phyloP scores from a whole-genome alignment of 306 rosid species.

The Luffa aegyptiaca region DNA sequence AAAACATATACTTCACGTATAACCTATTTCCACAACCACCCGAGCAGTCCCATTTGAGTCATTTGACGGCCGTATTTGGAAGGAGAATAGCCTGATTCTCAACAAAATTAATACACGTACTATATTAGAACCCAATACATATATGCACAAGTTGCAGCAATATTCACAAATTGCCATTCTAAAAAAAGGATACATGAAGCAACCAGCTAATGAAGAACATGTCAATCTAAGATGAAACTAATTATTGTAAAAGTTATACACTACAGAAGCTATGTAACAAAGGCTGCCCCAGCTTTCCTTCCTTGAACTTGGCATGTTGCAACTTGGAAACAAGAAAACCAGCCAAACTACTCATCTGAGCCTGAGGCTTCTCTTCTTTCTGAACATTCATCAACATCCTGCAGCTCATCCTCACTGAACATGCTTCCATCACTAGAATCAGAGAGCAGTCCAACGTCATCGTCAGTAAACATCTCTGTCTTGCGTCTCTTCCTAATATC shows the following conservation, averaged over 20 bases:
- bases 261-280: background rate
- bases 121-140: background rate
- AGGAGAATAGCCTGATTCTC: background rate
- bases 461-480: conserved; percentile 40
- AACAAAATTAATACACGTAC: background rate
- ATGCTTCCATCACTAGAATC: conserved; percentile 73
- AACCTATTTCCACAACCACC: background rate
- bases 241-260: background rate
- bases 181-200: background rate
- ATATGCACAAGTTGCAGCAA: background rate
- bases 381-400: conserved; percentile 38
- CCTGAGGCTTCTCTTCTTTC: conserved; percentile 58
- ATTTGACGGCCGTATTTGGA: background rate
- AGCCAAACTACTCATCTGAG: conserved; percentile 57
- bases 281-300: background rate
- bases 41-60: background rate
- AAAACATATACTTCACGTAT: too few species aligned
- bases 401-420: conserved; percentile 70
- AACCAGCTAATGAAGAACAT: background rate
- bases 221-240: background rate
- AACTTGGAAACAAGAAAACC: conserved; percentile 6
- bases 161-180: background rate
- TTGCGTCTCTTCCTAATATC: conserved; percentile 69
- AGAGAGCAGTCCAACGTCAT: conserved; percentile 52
- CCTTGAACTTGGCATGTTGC: background rate